These are phyloP conservation scores for Arachis monticola DNA, from an alignment of 331 rosid genomes.

Conservation along the genomic window DNA sequence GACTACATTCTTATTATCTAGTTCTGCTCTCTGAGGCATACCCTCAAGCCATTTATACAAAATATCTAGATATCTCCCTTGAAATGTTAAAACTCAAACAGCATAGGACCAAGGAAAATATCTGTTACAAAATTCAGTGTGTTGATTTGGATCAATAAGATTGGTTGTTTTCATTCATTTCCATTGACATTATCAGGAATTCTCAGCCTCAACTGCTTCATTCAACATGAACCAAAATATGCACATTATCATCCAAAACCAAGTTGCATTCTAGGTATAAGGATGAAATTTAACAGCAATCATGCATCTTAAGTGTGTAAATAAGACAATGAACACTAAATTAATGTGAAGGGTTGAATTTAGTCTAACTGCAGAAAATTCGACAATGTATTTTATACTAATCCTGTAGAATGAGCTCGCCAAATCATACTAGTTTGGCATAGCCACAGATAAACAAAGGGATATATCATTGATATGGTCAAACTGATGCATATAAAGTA, in stretches of 20 bases:
- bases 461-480: background rate
- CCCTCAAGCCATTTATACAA: too few species aligned
- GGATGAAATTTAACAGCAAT: constrained; percentile 10
- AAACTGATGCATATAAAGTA: constrained; percentile 21
- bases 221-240: background rate
- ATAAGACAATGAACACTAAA: background rate
- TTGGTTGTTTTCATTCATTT: too few species aligned
- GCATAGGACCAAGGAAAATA: too few species aligned
- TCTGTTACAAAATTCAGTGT: too few species aligned
- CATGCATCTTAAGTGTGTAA: background rate
- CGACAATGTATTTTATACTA: background rate
- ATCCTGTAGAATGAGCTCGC: constrained; percentile 18
- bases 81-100: too few species aligned
- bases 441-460: background rate
- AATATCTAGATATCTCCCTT: too few species aligned
- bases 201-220: too few species aligned
- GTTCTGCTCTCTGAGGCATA: too few species aligned
- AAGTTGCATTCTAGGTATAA: background rate
- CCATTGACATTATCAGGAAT: too few species aligned
- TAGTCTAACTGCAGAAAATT: constrained; percentile 1
- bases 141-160: too few species aligned
- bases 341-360: background rate
- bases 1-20: too few species aligned
- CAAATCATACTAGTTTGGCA: constrained; percentile 21
- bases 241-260: background rate